These are phyloP conservation scores for Saccharomyces hybrid DNA, from an alignment of 1,139 yeast genomes.

Conservation along the genomic window DNA sequence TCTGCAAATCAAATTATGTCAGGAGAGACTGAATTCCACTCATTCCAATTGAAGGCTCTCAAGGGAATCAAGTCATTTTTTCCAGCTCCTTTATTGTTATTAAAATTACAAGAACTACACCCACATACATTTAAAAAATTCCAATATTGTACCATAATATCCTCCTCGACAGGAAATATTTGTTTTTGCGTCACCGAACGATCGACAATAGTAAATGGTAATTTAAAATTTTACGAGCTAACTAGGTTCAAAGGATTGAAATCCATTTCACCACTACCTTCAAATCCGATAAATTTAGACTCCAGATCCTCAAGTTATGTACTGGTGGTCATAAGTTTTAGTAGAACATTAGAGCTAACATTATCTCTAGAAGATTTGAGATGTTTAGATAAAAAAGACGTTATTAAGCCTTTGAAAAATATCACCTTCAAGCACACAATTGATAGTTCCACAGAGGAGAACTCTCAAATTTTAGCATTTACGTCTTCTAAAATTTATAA, in stretches of 20 bases:
- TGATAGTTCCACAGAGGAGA: constrained; percentile 18
- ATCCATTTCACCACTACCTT: constrained; percentile 10
- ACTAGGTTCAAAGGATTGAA: constrained; percentile 27
- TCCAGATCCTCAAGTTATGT: constrained; percentile 7
- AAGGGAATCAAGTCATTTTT: constrained; percentile 18
- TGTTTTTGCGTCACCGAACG: constrained; percentile 13
- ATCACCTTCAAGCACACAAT: constrained; percentile 14
- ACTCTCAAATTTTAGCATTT: constrained; percentile 7
- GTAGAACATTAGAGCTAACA: constrained; percentile 15
- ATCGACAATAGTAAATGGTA: constrained; percentile 5
- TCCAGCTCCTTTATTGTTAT: constrained; percentile 16
- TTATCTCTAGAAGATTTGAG: constrained; percentile 8
- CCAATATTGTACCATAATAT: constrained; percentile 15
- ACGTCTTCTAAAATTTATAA: constrained; percentile 3
- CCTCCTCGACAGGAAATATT: constrained; percentile 21
- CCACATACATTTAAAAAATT: constrained; percentile 7
- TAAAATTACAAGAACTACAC: constrained; percentile 9
- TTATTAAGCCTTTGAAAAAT: constrained; percentile 11
- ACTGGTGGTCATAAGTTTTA: constrained; percentile 19
- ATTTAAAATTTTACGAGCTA: constrained; percentile 13
- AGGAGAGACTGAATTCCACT: constrained; percentile 20
- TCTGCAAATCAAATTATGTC: constrained; percentile 28
- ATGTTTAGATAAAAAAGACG: constrained; percentile 4
- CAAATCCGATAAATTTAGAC: constrained; percentile 3
- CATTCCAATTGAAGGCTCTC: constrained; percentile 8